phyloP scores from a whole-genome alignment of 495 filamentous ascomycete species.

The Neurospora sp. region DNA sequence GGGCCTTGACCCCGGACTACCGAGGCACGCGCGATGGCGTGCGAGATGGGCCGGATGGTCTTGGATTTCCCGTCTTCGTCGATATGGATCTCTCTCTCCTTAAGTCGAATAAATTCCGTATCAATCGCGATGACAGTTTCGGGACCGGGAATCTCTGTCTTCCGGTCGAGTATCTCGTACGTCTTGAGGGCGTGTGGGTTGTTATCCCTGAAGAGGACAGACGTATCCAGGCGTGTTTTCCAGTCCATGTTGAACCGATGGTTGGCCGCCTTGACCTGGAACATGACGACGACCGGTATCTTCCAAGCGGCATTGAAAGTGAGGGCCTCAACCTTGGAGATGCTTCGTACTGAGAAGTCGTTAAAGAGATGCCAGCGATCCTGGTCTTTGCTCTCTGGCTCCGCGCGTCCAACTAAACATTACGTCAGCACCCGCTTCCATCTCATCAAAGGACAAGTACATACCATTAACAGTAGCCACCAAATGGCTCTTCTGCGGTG shows the following conservation, averaged over 20 bases:
- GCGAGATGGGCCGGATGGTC: slow-evolving; percentile 73
- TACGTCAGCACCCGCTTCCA: neutral
- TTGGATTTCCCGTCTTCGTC: slow-evolving; percentile 82
- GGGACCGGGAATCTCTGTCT: slow-evolving; percentile 52
- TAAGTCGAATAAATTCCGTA: slow-evolving; percentile 87
- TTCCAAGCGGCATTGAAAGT: slow-evolving; percentile 88
- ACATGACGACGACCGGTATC: slow-evolving; percentile 74
- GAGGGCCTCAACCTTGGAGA: slow-evolving; percentile 69
- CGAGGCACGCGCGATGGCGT: slow-evolving; percentile 80
- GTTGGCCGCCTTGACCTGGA: slow-evolving; percentile 65
- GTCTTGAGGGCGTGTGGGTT: slow-evolving; percentile 20
- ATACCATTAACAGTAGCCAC: slow-evolving; percentile 71
- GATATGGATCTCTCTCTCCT: slow-evolving; percentile 85
- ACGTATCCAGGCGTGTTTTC: slow-evolving; percentile 75
- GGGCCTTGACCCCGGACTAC: slow-evolving; percentile 71
- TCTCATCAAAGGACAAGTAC: neutral
- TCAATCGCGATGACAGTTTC: slow-evolving; percentile 80
- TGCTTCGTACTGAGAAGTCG: slow-evolving; percentile 83
- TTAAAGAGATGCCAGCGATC: slow-evolving; percentile 92
- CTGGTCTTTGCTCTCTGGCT: slow-evolving; percentile 37
- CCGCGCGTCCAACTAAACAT: slow-evolving; percentile 29
- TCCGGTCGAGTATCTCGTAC: slow-evolving; percentile 50
- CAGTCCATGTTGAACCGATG: slow-evolving; percentile 74
- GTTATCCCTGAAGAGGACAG: slow-evolving; percentile 63
- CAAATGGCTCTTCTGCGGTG: slow-evolving; percentile 79